Base-by-base conservation (phyloP, 192 early-diverging fungal genomes). In the Coemansia sp. region DNA sequence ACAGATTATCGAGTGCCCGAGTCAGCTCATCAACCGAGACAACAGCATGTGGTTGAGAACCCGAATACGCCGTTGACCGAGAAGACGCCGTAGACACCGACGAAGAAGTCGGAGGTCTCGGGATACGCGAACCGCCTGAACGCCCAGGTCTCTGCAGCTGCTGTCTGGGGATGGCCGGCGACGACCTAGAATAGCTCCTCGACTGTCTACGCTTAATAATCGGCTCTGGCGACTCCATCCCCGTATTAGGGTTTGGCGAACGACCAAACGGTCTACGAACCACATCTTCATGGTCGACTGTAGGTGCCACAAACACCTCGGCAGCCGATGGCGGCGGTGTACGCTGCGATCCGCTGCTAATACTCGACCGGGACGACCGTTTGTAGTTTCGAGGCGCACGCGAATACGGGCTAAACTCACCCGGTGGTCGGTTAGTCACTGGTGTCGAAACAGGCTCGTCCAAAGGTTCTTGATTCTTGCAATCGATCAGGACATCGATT, bases 311-410 rank as follows among this genome's bases (percentile, higher is more conserved):
- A 48, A 48, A 48, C 45, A 48, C 45, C 45, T 48, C 45, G 9
- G 45, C 45, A 12, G 45, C 18, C 22, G 53, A 55, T 11, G 18
- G 53, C 53, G 53, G 53, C 22, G 53, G 53, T 11, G 53, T 55
- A 12, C 53, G 53, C 22, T 33, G 18, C 22, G 53, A 28, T 1
- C 7, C 5, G 20, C 20, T 28, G 53, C 53, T 55, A 11, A 60
- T 14, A 15, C 58, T 38, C 5, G 58, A 34, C 34, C 39, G 7
- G 39, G 39, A n/a, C 41, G 61, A 45, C 41, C 61, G 28, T 7
- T n/a, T 14, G 61, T 62, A 62, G 61, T 22, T 62, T 12, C 57
- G 11, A 3, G 57, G 61, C n/a, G 61, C 41, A 0, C 61, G 41
- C 41, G 35, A 33, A 15, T 59, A 59, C 35, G 32, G 57, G 7